Base-by-base conservation (phyloP, 2,329 filamentous ascomycete genomes). In the Trichophyton benhamiae region DNA sequence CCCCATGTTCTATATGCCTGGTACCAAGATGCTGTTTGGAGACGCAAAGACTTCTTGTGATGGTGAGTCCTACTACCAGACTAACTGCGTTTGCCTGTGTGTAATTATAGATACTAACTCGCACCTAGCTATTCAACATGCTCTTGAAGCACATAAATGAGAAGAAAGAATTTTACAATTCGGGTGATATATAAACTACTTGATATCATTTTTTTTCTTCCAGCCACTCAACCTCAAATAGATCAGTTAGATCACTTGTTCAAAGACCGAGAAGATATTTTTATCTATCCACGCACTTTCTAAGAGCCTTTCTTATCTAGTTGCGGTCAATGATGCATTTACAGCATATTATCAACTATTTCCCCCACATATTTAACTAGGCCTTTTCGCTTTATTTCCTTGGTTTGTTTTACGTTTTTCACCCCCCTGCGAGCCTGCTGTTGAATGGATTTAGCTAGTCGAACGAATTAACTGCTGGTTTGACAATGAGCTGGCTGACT, bases 1-100 rank as follows among this genome's bases (percentile, higher is more conserved):
- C 71, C 90, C 91, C 0, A 91, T 96, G 89, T 94, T 95, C 74
- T 94, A 86, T 75, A 92, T 91, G 87, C 87, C 88, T 2, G 87
- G 87, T 59, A 91, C 90, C 1, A 88, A 87, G 76, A 96, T 95
- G 91, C 73, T 96, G 62, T 95, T 96, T 75, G 90, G 91, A 27
- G 91, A 96, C 76, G 91, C 91, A 20, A 92, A 89, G 77, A 82
- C 83, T 63, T 88, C 86, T 63, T 92, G 88, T 70, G 89, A 94
- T 77, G 88, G 85, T 87, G 69, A 72, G 83, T 27, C 11, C 20
- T 25, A 17, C 20, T 25, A 17, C 13, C 11, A 22, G 13, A 38
- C 33, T 5, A n/a, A 33, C 27, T 30, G 33, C 20, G 13, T n/a
- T 7, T 9, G 17, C n/a, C 42, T 30, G 0, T 41, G 25, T 30